Evolutionary conservation across 1,284 basidiomycete genomes (phyloP), one percentile per base, ranked within the genome.

Genomic region (Irpex sp.): DNA sequence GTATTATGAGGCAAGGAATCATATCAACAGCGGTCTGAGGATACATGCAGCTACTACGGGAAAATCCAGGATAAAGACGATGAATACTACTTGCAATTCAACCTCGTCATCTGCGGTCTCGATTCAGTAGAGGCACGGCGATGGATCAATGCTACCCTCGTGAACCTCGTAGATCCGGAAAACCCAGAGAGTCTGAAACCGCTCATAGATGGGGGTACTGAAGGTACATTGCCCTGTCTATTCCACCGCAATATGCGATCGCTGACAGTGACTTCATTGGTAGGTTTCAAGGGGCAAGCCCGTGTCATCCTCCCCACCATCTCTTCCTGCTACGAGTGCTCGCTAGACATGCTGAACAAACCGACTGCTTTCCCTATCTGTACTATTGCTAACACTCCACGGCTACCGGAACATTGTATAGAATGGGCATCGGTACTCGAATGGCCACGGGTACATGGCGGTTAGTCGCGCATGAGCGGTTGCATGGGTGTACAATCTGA

Each of bases 401-500:
- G 97, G 62, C 81, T 99, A 36, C 97, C 97, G 2, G 97, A 99
- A 75, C 97, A 99, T 74, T 99, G 97, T 73, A 98, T 99, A 72
- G 97, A 99, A 77, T 99, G 97, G 97, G 97, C 97, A 0, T 96
- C 93, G 56, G 96, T 99, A n/a, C 81, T 99, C 39, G 96, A 99
- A 76, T 99, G 97, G 97, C 97, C 97, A 3, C 87, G 88, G 39
- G 87, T 95, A 1, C 90, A 93, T 69, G 92, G 91, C 75, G 93
- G 95, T 94, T 61, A 62, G 79, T 55, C 6, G 13, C 9, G 7
- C 33, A 66, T 53, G 50, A 8, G 21, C 37, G 4, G 46, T 26
- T 36, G 5, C 51, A 33, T 15, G 21, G 50, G 35, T n/a, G 9
- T 49, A 26, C 47, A 60, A 9, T n/a, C 9, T 4, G 4, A 37